Percentiles rank a stretch among this genome's conserved stretches.
These are phyloP conservation scores for Trametes polyzona DNA, from an alignment of 1,284 basidiomycete species.

Conservation along the genomic window DNA sequence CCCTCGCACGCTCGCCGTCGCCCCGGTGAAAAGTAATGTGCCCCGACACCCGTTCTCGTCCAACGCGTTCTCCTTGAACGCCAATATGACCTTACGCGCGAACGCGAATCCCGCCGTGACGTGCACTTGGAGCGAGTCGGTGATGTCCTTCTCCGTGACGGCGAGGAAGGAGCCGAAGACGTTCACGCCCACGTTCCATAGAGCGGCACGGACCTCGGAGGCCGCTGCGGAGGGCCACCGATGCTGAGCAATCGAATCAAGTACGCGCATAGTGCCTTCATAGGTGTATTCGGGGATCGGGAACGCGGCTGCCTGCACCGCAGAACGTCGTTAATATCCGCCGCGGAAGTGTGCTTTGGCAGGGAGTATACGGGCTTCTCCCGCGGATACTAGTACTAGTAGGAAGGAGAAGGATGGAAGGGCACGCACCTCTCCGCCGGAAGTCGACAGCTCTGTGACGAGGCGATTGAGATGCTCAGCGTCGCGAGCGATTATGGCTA, in stretches of 20 bases:
- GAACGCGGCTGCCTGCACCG: slow-evolving; percentile 59
- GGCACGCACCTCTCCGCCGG: slow-evolving; percentile 66
- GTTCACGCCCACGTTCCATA: slow-evolving; percentile 65
- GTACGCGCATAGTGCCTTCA: slow-evolving; percentile 53
- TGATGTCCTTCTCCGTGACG: slow-evolving; percentile 60
- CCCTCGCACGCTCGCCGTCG: slow-evolving; percentile 69
- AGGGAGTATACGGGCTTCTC: slow-evolving; percentile 4
- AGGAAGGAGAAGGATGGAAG: too few species aligned
- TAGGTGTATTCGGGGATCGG: slow-evolving; percentile 58
- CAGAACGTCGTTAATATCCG: too few species aligned
- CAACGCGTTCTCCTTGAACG: slow-evolving; percentile 63
- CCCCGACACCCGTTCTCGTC: slow-evolving; percentile 53
- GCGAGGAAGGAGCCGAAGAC: slow-evolving; percentile 71
- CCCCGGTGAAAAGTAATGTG: slow-evolving; percentile 77
- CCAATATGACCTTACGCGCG: slow-evolving; percentile 59
- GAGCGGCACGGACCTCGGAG: slow-evolving; percentile 59
- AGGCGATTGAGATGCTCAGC: slow-evolving; percentile 55
- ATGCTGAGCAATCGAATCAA: slow-evolving; percentile 52
- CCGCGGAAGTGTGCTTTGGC: background rate
- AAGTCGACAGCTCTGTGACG: slow-evolving; percentile 55
- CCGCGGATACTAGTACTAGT: too few species aligned
- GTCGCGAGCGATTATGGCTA: slow-evolving; percentile 70
- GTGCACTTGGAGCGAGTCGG: slow-evolving; percentile 51
- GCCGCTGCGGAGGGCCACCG: slow-evolving; percentile 43
- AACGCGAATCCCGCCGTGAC: slow-evolving; percentile 71